phyloP scores from a whole-genome alignment of 176 grass and related monocot species.

The Avena sativa region DNA sequence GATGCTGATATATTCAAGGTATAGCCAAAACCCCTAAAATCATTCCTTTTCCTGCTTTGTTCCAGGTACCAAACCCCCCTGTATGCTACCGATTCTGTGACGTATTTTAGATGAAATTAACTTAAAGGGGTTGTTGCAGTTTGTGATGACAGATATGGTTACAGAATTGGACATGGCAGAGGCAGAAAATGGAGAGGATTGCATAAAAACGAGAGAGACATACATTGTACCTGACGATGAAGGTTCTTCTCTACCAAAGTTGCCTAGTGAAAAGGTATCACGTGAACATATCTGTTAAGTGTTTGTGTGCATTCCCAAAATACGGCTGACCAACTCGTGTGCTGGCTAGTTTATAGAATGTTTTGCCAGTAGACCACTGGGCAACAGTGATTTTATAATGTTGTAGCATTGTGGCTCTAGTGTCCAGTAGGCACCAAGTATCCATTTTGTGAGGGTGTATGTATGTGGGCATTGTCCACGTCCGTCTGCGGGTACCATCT shows the following conservation, averaged over 20 bases:
- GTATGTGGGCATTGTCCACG: not conserved
- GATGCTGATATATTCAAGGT: not conserved
- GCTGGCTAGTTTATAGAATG: not conserved
- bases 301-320: not conserved
- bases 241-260: not conserved
- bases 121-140: not conserved
- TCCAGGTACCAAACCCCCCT: not conserved
- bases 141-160: slow-evolving; percentile 17
- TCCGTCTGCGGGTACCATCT: not conserved
- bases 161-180: not conserved
- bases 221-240: not conserved
- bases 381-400: not conserved
- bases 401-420: not conserved
- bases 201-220: not conserved
- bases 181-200: not conserved
- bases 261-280: slow-evolving; percentile 27
- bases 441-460: not conserved
- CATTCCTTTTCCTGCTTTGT: not conserved
- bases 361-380: not conserved
- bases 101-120: not conserved
- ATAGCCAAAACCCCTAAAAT: not conserved
- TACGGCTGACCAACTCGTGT: not conserved
- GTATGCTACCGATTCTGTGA: slow-evolving; percentile 7
- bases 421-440: not conserved
- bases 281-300: slow-evolving; percentile 16